phyloP scores from a whole-genome alignment of 2,329 filamentous ascomycete genomes.

The Fusarium guadeloupense region DNA sequence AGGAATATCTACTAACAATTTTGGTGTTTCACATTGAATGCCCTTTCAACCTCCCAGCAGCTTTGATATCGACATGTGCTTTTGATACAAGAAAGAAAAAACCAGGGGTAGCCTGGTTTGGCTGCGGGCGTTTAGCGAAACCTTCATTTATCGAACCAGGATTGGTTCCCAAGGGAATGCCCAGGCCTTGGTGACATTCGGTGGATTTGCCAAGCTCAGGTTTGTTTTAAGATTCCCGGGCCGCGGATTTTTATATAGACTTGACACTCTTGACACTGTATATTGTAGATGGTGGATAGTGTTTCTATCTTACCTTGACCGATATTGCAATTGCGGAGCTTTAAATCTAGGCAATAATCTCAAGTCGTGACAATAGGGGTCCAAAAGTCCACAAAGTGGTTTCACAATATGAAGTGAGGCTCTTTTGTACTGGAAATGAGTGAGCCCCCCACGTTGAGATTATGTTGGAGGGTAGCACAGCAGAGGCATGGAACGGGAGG shows the following conservation, averaged over 20 bases:
- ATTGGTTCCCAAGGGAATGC: conserved; percentile 28
- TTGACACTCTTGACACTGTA: no score
- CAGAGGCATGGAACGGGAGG: conserved; percentile 16
- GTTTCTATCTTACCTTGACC: conserved; percentile 5
- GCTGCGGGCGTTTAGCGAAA: conserved; percentile 38
- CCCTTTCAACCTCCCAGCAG: conserved; percentile 8
- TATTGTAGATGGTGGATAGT: neutral
- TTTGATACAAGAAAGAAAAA: neutral
- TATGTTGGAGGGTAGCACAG: conserved; percentile 4
- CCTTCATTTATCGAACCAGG: conserved; percentile 15
- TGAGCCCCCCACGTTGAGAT: conserved; percentile 20
- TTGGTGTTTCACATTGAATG: conserved; percentile 25
- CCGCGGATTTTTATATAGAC: neutral
- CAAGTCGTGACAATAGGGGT: conserved; percentile 9
- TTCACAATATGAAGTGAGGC: conserved; percentile 36
- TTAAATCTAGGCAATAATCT: conserved; percentile 7
- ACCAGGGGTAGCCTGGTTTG: conserved; percentile 16
- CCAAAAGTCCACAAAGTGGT: conserved; percentile 5
- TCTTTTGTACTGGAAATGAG: conserved; percentile 18
- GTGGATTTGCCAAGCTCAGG: neutral
- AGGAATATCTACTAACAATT: neutral
- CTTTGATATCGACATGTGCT: conserved; percentile 13
- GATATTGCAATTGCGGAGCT: neutral
- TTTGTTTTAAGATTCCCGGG: neutral
- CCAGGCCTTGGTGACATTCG: no score